Evolutionary conservation across 352 stramenopile species (phyloP), one percentile per base, ranked within the genome.

Genomic region (Phytophthora hybrid): DNA sequence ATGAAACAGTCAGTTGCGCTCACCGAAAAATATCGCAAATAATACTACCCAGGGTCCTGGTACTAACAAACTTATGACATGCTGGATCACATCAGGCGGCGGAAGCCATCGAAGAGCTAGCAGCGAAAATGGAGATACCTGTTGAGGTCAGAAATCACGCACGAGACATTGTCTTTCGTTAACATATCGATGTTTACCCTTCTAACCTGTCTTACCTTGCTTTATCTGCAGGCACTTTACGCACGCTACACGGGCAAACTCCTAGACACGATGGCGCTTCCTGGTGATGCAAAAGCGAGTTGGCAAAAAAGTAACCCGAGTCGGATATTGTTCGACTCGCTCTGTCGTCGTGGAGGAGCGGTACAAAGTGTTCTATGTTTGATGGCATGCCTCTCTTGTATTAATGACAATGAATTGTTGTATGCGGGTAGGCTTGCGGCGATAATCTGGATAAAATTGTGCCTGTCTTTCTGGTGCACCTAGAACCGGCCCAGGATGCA

Each of bases 241-340:
- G 29, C 56, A 32, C 70, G 70, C 47, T 94, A 84, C 39, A 66
- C 93, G 69, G 60, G 71, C 32, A 86, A 82, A 19, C 66, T 96
- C 18, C 54, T 95, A 19, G 65, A 83, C 19, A 82, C 59, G 8
- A 92, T 96, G 66, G 19, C 60, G 37, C 76, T 92, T 14, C 82
- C 83, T n/a, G 63, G 26, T 0, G 75, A 90, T 58, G 74, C 63
- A 52, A 58, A 31, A 16, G 46, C 54, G 10, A 79, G 63, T 32
- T 96, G 89, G 89, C 80, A 78, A 51, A 96, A 96, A 58, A 88
- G 59, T 41, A 72, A 88, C 11, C 67, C 85, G 2, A 88, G 64
- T 39, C 82, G 87, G 4, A 66, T 95, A 31, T 63, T 95, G 19
- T 96, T 96, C 59, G 89, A 96, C 63, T 93, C 86, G 10, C 63